Conservation (phyloP, 2,329 filamentous ascomycete genomes). For the Elsinoe ampelina region DNA sequence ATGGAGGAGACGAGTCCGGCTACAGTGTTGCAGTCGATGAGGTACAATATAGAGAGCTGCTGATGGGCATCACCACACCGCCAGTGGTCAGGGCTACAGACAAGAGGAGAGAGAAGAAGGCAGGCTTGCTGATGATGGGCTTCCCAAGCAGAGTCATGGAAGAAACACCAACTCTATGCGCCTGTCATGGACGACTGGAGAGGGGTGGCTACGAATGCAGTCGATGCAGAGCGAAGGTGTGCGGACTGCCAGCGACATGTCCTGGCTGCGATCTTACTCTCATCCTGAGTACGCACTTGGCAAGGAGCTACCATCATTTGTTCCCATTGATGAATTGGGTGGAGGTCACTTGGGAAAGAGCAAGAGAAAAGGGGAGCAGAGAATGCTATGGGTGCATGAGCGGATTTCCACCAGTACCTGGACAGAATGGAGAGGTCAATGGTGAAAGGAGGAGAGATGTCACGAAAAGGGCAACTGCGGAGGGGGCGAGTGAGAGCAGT, state of each 20-base stretch:
- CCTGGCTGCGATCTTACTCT: constrained; percentile 85
- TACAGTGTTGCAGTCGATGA: constrained; percentile 85
- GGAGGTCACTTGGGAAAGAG: constrained; percentile 75
- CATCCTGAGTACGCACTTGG: constrained; percentile 86
- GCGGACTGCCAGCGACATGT: constrained; percentile 80
- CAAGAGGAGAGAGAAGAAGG: constrained; percentile 32
- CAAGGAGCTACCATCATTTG: constrained; percentile 85
- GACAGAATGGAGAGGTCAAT: constrained; percentile 4
- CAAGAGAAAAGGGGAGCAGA: constrained; percentile 35
- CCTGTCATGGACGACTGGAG: constrained; percentile 76
- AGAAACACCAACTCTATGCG: constrained; percentile 65
- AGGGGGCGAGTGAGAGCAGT: constrained; percentile 68
- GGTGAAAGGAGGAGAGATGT: constrained; percentile 14
- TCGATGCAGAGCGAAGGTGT: constrained; percentile 80
- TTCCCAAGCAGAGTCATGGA: constrained; percentile 83
- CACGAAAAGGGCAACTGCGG: constrained; percentile 19
- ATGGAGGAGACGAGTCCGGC: constrained; percentile 62
- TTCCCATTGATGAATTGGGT: constrained; percentile 87
- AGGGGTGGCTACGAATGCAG: constrained; percentile 86
- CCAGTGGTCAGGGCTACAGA: constrained; percentile 59
- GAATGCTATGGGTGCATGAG: constrained; percentile 73
- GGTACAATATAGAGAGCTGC: constrained; percentile 77
- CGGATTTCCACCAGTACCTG: constrained; percentile 53
- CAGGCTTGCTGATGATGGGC: constrained; percentile 84
- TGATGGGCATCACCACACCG: constrained; percentile 80